Base-by-base conservation (phyloP, 495 filamentous ascomycete genomes). In the Penicillium paradoxum region DNA sequence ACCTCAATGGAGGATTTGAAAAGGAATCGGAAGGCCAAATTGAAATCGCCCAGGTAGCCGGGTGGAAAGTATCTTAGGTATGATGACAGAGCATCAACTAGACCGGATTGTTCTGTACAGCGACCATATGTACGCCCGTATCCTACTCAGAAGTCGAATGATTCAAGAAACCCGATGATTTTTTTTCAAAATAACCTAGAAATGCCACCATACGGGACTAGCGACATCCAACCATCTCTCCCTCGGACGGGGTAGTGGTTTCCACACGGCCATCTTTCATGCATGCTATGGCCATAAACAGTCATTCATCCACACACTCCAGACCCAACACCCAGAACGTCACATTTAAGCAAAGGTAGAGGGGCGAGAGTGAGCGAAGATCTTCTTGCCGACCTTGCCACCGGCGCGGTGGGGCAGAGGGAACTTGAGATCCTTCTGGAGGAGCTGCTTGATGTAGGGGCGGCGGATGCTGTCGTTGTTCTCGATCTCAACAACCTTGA, bases 381-480 rank as follows among this genome's bases (percentile, higher is more conserved):
- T 69, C 81, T 93, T 95, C 79, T 86, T 88, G 79, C 78, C 83
- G 60, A 78, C 80, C 79, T 87, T 90, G 73, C 83, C 49, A 43
- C 49, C 80, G 59, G 92, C 79, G 65, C 93, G 93, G 82, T 97
- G 93, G 66, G 93, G 93, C 63, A 98, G 89, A 72, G 93, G 93
- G 89, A 98, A 98, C 74, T 90, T 88, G 74, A 98, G 88, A 74
- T 87, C 73, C 86, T 96, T 96, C 74, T 79, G 76, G 70, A 97
- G 74, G 73, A 98, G 89, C 78, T 98, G 93, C 82, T 89, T 92
- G 84, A 97, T 92, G 84, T 98, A 97, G 59, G 95, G 91, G 70
- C 91, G 88, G 78, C 91, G 91, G 81, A 98, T 82, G 70, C 90
- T 89, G 55, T 88, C 88, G 69, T 74, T 80, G 81, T 95, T 95